phyloP scores from a whole-genome alignment of 2,329 filamentous ascomycete genomes.

The Scytalidium lignicola region DNA sequence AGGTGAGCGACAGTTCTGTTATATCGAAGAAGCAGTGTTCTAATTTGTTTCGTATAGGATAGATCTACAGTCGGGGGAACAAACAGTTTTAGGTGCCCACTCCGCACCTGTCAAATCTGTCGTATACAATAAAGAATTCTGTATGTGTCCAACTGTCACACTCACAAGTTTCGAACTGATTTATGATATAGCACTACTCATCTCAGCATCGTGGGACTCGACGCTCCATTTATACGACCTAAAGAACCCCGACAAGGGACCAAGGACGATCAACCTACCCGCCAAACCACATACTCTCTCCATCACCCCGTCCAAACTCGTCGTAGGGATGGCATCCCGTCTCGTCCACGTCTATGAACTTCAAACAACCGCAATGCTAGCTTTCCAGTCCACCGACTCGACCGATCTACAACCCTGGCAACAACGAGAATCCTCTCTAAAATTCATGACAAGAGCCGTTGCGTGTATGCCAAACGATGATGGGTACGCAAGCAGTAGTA shows the following conservation, averaged over 20 bases:
- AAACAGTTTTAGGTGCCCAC: slow-evolving; percentile 75
- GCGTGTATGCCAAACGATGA: slow-evolving; percentile 96
- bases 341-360: slow-evolving; percentile 95
- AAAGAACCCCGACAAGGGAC: slow-evolving; percentile 42
- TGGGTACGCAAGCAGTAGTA: slow-evolving; percentile 86
- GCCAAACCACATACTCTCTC: slow-evolving; percentile 88
- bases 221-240: slow-evolving; percentile 81
- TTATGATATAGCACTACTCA: slow-evolving; percentile 55
- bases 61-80: slow-evolving; percentile 65
- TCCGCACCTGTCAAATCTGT: slow-evolving; percentile 74
- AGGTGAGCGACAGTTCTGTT: slow-evolving; percentile 40
- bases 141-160: slow-evolving; percentile 33
- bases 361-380: slow-evolving; percentile 54
- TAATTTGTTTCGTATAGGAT: slow-evolving; percentile 40
- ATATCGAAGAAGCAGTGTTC: no score
- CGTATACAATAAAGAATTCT: slow-evolving; percentile 71
- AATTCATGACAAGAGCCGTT: slow-evolving; percentile 91
- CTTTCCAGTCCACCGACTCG: slow-evolving; percentile 41
- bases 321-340: slow-evolving; percentile 92
- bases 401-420: slow-evolving; percentile 76
- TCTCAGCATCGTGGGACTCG: slow-evolving; percentile 91
- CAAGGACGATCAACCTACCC: slow-evolving; percentile 66
- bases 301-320: slow-evolving; percentile 70
- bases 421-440: slow-evolving; percentile 85
- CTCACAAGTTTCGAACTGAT: slow-evolving; percentile 1